phyloP scores from a whole-genome alignment of 768 basidiomycete genomes.

The Serendipita sp. region DNA sequence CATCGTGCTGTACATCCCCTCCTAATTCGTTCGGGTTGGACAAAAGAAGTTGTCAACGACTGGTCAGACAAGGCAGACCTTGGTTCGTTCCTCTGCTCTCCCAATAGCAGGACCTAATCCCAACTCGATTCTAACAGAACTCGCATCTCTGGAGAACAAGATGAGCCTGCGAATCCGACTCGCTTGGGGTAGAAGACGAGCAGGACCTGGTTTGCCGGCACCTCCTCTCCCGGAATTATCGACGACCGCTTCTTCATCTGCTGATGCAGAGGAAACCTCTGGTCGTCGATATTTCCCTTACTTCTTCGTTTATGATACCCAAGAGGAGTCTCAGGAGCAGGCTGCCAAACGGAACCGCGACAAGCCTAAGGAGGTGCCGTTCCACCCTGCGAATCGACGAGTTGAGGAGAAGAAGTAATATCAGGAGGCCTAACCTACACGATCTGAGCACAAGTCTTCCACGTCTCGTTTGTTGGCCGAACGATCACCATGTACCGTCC shows the following conservation, averaged over 20 bases:
- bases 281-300: not conserved
- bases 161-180: no score
- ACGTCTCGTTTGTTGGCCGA: no score
- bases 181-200: not conserved
- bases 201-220: not conserved
- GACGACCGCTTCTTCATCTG: not conserved
- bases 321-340: not conserved
- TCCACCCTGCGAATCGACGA: no score
- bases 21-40: not conserved
- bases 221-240: not conserved
- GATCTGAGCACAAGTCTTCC: no score
- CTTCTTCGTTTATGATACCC: not conserved
- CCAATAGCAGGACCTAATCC: no score
- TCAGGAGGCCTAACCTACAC: no score
- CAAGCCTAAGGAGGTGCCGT: no score
- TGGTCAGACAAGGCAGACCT: not conserved
- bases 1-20: not conserved
- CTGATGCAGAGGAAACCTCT: not conserved
- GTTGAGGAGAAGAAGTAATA: no score
- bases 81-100: no score
- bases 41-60: not conserved
- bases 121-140: no score
- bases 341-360: not conserved
- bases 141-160: no score
- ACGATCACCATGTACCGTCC: no score